Evolutionary conservation across 2,329 filamentous ascomycete species (phyloP).

Genomic region (Bipolaris victoriae): DNA sequence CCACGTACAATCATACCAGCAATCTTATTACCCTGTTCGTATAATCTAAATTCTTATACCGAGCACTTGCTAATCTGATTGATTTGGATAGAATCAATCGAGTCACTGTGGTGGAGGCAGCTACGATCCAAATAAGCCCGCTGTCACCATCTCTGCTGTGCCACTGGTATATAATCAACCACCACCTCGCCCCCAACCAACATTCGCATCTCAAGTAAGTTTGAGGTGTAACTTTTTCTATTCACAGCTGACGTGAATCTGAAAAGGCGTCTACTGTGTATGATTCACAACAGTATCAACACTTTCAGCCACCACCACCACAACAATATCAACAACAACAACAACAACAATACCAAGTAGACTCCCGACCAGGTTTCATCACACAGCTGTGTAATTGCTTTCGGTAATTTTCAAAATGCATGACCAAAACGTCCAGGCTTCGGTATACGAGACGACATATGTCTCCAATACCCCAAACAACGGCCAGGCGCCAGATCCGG

Average conservation of each 20-base stretch:
- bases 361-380: constrained; percentile 22
- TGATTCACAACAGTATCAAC: constrained; percentile 12
- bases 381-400: constrained; percentile 28
- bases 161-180: constrained; percentile 17
- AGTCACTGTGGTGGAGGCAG: constrained; percentile 24
- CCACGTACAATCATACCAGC: constrained; percentile 5
- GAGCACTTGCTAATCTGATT: neutral
- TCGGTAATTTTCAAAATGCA: constrained; percentile 16
- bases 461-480: neutral
- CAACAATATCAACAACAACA: neutral
- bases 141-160: constrained; percentile 10
- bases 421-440: constrained; percentile 16
- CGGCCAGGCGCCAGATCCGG: neutral
- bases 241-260: constrained; percentile 1
- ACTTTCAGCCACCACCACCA: constrained; percentile 9
- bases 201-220: constrained; percentile 20
- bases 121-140: constrained; percentile 23
- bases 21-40: constrained; percentile 17
- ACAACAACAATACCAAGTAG: constrained; percentile 7
- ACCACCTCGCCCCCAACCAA: constrained; percentile 12
- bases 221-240: neutral
- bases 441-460: constrained; percentile 20
- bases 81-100: neutral
- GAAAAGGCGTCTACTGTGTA: constrained; percentile 15
- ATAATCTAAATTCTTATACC: neutral